Evolutionary conservation across 805 yeast genomes (phyloP).

Genomic region (Saturnispora saitoi): DNA sequence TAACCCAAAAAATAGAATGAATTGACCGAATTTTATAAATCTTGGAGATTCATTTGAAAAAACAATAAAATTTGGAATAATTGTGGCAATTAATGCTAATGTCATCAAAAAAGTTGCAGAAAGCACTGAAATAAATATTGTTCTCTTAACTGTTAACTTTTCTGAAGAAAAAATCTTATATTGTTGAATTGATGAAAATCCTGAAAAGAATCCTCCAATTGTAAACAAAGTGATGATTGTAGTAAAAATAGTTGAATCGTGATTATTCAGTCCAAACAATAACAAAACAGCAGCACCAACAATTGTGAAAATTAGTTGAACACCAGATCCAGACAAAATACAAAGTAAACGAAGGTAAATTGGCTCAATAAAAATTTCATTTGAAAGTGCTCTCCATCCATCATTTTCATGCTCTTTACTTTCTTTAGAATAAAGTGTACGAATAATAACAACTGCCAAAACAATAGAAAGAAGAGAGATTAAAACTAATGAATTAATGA

Average conservation of each 20-base stretch:
- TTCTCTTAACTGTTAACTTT: constrained; percentile 28
- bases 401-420: constrained; percentile 6
- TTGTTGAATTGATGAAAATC: constrained; percentile 60
- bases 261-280: constrained; percentile 37
- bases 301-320: constrained; percentile 60
- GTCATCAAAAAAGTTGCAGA: constrained; percentile 45
- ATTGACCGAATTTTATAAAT: constrained; percentile 73
- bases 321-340: constrained; percentile 61
- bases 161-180: constrained; percentile 45
- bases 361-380: constrained; percentile 51
- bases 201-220: constrained; percentile 65
- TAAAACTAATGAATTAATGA: constrained; percentile 62
- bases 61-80: constrained; percentile 56
- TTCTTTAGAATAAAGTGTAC: constrained; percentile 46
- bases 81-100: constrained; percentile 38
- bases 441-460: constrained; percentile 55
- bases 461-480: constrained; percentile 51
- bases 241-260: constrained; percentile 41
- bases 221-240: constrained; percentile 53
- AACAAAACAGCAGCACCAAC: constrained; percentile 52
- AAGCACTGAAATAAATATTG: constrained; percentile 29
- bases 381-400: constrained; percentile 14
- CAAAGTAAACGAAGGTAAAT: constrained; percentile 39
- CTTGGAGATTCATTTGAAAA: constrained; percentile 71
- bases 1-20: constrained; percentile 47